These are phyloP conservation scores for Stentor coeruleus DNA, from an alignment of 73 alveolate genomes.

Conservation along the genomic window DNA sequence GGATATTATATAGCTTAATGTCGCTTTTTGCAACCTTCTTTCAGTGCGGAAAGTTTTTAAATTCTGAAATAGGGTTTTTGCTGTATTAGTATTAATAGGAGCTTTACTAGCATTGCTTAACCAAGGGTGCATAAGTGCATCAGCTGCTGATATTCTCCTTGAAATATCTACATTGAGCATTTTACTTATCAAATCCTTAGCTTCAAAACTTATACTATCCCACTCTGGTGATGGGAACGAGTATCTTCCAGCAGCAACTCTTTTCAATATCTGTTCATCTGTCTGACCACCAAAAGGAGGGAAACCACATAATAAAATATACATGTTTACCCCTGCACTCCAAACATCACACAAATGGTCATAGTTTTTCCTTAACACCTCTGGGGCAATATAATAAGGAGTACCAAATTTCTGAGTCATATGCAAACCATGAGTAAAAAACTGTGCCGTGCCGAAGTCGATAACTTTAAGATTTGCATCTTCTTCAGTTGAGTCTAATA, in stretches of 20 bases:
- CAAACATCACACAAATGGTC: conserved; percentile 17
- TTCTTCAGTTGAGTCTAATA: background rate
- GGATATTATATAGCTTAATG: background rate
- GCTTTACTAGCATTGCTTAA: background rate
- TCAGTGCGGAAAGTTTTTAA: background rate
- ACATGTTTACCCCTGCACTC: conserved; percentile 25
- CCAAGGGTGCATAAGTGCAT: conserved; percentile 15
- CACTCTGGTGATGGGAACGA: background rate
- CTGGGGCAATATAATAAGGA: conserved; percentile 30
- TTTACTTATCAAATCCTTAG: background rate
- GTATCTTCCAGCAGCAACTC: background rate
- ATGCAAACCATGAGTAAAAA: background rate
- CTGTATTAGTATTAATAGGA: background rate
- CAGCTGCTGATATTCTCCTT: background rate
- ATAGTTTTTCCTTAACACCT: background rate
- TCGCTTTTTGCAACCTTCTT: background rate
- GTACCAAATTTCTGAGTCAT: background rate
- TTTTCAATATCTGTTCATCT: background rate
- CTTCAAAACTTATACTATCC: background rate
- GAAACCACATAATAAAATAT: background rate
- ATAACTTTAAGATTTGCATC: conserved; percentile 3
- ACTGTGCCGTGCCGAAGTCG: conserved; percentile 22
- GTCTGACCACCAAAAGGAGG: conserved; percentile 21
- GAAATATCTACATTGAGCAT: conserved; percentile 7
- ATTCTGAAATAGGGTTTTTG: too few relatives aligned